phyloP scores from a whole-genome alignment of 768 basidiomycete species.

The Hirschioporus abietinus region DNA sequence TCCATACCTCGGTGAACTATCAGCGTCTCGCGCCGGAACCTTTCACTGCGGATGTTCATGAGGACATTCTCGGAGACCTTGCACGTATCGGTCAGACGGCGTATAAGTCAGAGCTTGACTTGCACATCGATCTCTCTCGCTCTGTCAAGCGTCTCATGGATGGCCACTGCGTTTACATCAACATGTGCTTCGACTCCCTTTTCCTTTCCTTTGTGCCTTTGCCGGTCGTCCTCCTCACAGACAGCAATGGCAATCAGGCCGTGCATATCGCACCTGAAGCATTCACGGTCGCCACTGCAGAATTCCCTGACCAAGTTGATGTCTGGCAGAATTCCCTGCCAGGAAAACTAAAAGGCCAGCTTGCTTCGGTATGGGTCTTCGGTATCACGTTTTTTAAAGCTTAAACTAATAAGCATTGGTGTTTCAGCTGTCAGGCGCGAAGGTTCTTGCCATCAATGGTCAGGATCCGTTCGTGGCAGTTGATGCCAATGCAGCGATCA shows the following conservation, averaged over 20 bases:
- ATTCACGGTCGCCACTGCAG: conserved; percentile 42
- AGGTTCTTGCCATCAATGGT: conserved; percentile 49
- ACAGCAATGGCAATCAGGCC: conserved; percentile 36
- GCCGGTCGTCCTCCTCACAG: conserved; percentile 44
- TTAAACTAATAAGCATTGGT: conserved; percentile 20
- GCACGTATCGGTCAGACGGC: conserved; percentile 36
- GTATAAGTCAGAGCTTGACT: conserved; percentile 48
- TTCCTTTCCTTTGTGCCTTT: conserved; percentile 6
- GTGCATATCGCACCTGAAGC: conserved; percentile 51
- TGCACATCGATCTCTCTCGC: conserved; percentile 49
- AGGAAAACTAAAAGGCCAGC: conserved; percentile 38
- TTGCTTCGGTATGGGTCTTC: conserved; percentile 32
- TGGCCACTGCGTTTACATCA: conserved; percentile 53
- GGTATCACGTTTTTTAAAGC: neutral
- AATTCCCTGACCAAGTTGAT: conserved; percentile 45
- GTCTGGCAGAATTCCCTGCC: conserved; percentile 48
- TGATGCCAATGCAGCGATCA: conserved; percentile 43
- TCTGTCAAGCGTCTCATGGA: conserved; percentile 52
- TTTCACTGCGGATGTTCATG: conserved; percentile 50
- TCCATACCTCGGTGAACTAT: conserved; percentile 61
- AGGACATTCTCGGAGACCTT: conserved; percentile 47
- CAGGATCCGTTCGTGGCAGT: conserved; percentile 45
- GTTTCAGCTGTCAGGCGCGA: conserved; percentile 38
- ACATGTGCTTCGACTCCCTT: conserved; percentile 43
- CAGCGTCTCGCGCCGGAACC: conserved; percentile 50